Base-by-base conservation (phyloP, 2,329 filamentous ascomycete genomes). In the Hymenoscyphus fraxineus region DNA sequence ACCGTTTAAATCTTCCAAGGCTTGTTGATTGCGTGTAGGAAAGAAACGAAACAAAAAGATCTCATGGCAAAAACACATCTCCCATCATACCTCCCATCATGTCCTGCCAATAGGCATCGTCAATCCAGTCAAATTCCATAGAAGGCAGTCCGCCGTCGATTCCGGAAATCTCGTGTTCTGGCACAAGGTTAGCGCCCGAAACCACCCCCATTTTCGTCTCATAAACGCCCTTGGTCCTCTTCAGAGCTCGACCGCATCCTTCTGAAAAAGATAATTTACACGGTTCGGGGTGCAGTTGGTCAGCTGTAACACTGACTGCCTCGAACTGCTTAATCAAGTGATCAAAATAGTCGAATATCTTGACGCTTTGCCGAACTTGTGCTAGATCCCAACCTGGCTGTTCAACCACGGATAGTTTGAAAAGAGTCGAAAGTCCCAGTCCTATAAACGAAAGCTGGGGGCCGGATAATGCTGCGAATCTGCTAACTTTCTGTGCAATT, bases 351-450 rank as follows among this genome's bases (percentile, higher is more conserved):
- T 64, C 68, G 5, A 71, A 60, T 0, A 79, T 57, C 60, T 76
- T 66, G 2, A 77, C 69, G 1, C 67, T 75, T 58, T 75, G 73
- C 39, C 75, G 75, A 55, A 79, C 76, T 10, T 75, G 71, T 10
- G 73, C 68, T 10, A 72, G 71, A 64, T 80, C 77, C 78, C 78
- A 80, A 1, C 73, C 75, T 9, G 76, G 74, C 59, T 79, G 76
- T 35, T 73, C 67, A 2, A 78, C 68, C 2, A 75, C 74, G 0
- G 75, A 76, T 5, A 80, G 70, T 38, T 77, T 75, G 60, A 78
- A 76, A 35, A 80, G 67, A 1, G 77, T 70, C 1, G 73, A 75
- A 31, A 78, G 62, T 16, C 68, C 76, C 7, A 73, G 72, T 27
- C 78, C 72, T 61, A 80, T 73, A 61, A 79, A 77, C 0, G 76